Evolutionary conservation across 2,329 filamentous ascomycete species (phyloP), one percentile per base, ranked within the genome.

Genomic region (Xylaria polymorpha): DNA sequence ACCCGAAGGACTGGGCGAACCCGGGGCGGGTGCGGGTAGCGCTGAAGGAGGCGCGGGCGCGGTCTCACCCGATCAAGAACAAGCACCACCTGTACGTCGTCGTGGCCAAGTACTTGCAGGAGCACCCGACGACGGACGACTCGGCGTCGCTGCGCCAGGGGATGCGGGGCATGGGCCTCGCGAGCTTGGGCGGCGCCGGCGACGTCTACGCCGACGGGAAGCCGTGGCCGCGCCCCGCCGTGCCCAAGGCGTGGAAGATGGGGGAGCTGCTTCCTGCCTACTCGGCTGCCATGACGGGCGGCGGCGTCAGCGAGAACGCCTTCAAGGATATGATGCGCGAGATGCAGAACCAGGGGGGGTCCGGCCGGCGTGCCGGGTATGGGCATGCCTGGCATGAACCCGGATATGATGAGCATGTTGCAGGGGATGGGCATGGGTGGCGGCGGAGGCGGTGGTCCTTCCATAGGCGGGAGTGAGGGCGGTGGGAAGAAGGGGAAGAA

Each of bases 1-100:
- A 99, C 81, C 96, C 96, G 7, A 95, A 96, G 83, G 96, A 99
- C 84, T 99, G 96, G 96, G 91, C 92, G 66, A 99, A 99, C 83
- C 96, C 96, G 14, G 96, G 96, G 3, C 87, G 96, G 68, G 93
- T 98, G 71, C 90, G 93, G 74, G 89, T 98, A 59, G 83, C 91
- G 77, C 83, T 98, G n/a, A 91, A 89, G 79, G 83, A 80, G 69
- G 68, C 72, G 56, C 61, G 58, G 2, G 68, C 65, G 9, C 61
- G 68, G 61, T 65, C 48, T 22, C 53, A 69, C 12, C 65, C 85
- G 86, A 70, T 97, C 65, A 91, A 89, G 80, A 89, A 86, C 81
- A 94, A 98, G 83, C 92, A 97, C 79, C 93, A 97, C 77, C 89
- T 99, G 64, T 97, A 94, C 81, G 86, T 91, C 64, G 86, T 96